Evolutionary conservation across 73 alveolate species (phyloP).

Genomic region (Uronychia setigera): DNA sequence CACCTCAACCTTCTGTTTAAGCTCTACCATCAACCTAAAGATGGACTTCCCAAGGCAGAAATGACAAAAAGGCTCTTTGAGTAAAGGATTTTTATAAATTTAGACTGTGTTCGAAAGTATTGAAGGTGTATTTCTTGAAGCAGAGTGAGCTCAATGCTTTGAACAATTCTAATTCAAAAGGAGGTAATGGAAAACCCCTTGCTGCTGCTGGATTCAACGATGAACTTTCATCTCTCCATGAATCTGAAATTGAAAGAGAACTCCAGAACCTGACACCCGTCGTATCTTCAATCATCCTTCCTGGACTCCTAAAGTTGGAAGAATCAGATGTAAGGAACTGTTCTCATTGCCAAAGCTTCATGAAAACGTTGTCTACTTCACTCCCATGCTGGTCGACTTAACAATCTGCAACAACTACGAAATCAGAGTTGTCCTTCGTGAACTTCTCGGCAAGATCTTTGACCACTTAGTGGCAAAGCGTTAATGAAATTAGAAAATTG

Average conservation of each 20-base stretch:
- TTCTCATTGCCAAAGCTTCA: conserved; percentile 10
- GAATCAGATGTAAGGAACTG: conserved; percentile 37
- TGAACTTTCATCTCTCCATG: conserved; percentile 23
- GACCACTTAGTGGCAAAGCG: conserved; percentile 12
- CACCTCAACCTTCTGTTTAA: conserved; percentile 39
- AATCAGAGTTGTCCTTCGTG: conserved; percentile 39
- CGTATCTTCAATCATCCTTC: conserved; percentile 39
- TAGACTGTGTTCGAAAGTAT: conserved; percentile 39
- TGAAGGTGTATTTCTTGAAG: conserved; percentile 42
- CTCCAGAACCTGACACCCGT: conserved; percentile 51
- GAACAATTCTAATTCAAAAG: conserved; percentile 24
- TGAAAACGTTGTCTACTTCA: conserved; percentile 28
- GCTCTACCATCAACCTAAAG: conserved; percentile 46
- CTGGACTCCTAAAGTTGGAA: conserved; percentile 21
- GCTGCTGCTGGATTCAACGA: conserved; percentile 29
- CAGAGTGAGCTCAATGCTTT: conserved; percentile 47
- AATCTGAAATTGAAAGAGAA: conserved; percentile 52
- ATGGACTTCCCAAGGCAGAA: conserved; percentile 13
- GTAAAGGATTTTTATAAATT: not conserved
- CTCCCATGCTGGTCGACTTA: conserved; percentile 49
- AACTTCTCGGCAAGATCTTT: conserved; percentile 1
- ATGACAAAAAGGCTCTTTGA: conserved; percentile 44
- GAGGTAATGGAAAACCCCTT: conserved; percentile 8
- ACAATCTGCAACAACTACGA: conserved; percentile 52
- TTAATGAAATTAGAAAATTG: too few relatives aligned